A percentile compares a stretch with the other conserved stretches of the same genome.
phyloP scores from a whole-genome alignment of 1,284 basidiomycete genomes.

The Cystobasidium slooffiae region DNA sequence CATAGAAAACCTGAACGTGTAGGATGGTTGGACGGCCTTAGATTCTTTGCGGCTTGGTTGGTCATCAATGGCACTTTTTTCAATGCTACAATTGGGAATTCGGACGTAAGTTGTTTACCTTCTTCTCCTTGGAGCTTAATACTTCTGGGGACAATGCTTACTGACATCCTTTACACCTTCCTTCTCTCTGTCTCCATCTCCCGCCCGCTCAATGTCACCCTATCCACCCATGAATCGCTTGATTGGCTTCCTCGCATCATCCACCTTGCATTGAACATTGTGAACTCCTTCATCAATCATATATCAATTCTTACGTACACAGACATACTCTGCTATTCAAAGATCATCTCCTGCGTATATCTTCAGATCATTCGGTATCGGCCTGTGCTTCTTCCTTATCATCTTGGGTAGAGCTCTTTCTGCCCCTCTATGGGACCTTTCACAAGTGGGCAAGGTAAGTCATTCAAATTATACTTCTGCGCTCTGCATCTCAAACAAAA shows the following conservation, averaged over 20 bases:
- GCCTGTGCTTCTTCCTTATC: conserved; percentile 54
- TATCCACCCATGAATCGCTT: too few species aligned
- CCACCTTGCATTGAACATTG: too few species aligned
- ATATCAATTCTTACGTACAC: background rate
- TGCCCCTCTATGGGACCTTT: conserved; percentile 55
- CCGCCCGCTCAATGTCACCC: background rate
- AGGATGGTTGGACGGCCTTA: conserved; percentile 55
- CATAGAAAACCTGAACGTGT: conserved; percentile 45
- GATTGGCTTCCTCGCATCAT: too few species aligned
- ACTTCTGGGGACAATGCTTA: background rate
- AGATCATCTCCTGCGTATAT: conserved; percentile 54
- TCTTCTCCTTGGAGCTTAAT: background rate
- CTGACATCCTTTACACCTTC: background rate
- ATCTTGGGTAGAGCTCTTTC: conserved; percentile 54
- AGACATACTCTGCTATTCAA: conserved; percentile 54
- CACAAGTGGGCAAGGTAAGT: conserved; percentile 44
- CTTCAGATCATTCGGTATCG: conserved; percentile 54
- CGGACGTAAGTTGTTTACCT: conserved; percentile 35
- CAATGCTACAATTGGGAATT: conserved; percentile 51
- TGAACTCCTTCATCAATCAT: background rate
- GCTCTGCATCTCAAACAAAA: background rate
- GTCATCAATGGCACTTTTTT: conserved; percentile 56
- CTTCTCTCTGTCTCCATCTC: background rate
- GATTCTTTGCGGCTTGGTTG: conserved; percentile 55
- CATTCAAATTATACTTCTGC: background rate